These are phyloP conservation scores for Plantago ovata DNA, from an alignment of 257 asterid species.

Conservation along the genomic window DNA sequence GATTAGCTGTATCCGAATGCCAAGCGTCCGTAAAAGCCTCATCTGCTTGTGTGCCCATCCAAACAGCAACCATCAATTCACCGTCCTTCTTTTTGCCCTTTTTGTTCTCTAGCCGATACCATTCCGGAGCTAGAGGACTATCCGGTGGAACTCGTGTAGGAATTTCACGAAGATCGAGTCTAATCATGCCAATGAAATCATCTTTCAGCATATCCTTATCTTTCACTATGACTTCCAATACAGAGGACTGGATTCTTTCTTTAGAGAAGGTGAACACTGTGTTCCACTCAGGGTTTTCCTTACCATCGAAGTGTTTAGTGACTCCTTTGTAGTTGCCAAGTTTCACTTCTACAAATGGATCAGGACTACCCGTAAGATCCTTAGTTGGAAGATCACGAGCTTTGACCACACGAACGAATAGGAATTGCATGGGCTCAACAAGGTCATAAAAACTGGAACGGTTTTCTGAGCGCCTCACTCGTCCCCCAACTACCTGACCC, in stretches of 20 bases:
- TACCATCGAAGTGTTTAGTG: conserved; percentile 71
- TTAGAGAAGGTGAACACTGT: conserved; percentile 71
- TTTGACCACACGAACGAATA: conserved; percentile 75
- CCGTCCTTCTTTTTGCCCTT: conserved; percentile 65
- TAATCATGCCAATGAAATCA: conserved; percentile 65
- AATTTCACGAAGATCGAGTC: conserved; percentile 65
- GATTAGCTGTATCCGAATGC: conserved; percentile 69
- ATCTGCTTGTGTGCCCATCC: conserved; percentile 97
- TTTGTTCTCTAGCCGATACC: conserved; percentile 78
- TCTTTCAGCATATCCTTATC: conserved; percentile 78
- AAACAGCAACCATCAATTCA: conserved; percentile 85
- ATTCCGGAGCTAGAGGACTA: conserved; percentile 95
- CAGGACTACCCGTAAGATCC: conserved; percentile 67
- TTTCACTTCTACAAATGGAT: conserved; percentile 83
- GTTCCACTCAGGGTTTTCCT: conserved; percentile 78
- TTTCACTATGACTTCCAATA: conserved; percentile 60
- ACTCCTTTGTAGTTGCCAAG: conserved; percentile 90
- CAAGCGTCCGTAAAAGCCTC: conserved; percentile 95
- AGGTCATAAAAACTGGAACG: conserved; percentile 69
- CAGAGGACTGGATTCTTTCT: conserved; percentile 75
- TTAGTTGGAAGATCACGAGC: conserved; percentile 76
- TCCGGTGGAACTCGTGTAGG: conserved; percentile 90
- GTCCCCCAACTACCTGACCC: conserved; percentile 72
- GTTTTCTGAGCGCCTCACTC: conserved; percentile 51
- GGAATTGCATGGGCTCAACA: conserved; percentile 93